Base-by-base conservation (phyloP, 768 basidiomycete species). In the Suillus subalutaceus region DNA sequence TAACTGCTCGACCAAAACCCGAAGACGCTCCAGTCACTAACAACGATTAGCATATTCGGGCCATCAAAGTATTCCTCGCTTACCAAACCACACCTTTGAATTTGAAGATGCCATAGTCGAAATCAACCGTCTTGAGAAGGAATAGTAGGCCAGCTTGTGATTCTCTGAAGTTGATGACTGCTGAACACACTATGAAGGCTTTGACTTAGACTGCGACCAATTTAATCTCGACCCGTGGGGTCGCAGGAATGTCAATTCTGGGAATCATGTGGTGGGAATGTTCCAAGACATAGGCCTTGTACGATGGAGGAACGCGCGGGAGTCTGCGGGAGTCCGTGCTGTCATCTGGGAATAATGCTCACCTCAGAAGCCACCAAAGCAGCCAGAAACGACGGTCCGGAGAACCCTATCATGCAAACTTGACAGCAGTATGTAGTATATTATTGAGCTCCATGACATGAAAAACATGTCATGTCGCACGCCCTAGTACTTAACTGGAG, bases 11-110 rank as follows among this genome's bases (percentile, higher is more conserved):
- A 20, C 82, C 83, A 43, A 84, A 74, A 38, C 81, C 81, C 13
- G 78, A 55, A 7, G 79, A 80, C 10, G 80, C 72, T 32, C 83
- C 80, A 8, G 80, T 83, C 30, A 83, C 84, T 82, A 63, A 38
- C 9, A 4, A 40, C 13, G 2, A 8, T 8, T 15, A 37, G 35
- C 16, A 18, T 41, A 40, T 18, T 7, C 13, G 18, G 20, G 26
- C 10, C 18, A n/a, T 13, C 38, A 3, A 58, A 8, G 18, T 23
- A 30, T 30, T 18, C 40, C 16, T 23, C 6, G 8, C 74, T 65
- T 50, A 75, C 73, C 65, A 53, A 74, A 70, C 73, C 73, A 74
- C 44, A 75, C 70, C 52, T 67, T 74, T 30, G 62, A 6, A 63
- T 30, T 12, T 35, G 55, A 63, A 20, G 58, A 59, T 30, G 9